Conservation (phyloP, 352 stramenopile species). For the Ophiocytium majus region DNA sequence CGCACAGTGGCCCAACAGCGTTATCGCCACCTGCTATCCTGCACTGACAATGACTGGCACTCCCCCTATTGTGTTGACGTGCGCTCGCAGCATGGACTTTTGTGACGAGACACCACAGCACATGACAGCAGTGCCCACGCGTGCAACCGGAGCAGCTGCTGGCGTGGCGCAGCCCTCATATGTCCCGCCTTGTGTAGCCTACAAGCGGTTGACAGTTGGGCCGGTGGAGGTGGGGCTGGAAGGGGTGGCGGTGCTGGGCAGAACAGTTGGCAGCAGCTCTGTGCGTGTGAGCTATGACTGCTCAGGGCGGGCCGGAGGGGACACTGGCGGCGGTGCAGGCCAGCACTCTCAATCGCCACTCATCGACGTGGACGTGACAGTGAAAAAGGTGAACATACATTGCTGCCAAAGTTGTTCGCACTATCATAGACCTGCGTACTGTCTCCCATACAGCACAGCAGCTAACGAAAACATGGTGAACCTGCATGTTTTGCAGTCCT, state of each 20-base stretch:
- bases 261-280: conserved; percentile 4
- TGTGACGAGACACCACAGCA: conserved; percentile 8
- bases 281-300: neutral
- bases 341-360: neutral
- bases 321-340: too few relatives aligned
- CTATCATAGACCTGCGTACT: too few relatives aligned
- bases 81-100: neutral
- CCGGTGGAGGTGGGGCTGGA: conserved; percentile 14
- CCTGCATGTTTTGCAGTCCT: too few relatives aligned
- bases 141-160: neutral
- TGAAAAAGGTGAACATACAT: neutral
- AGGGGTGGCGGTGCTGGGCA: neutral
- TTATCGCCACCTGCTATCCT: too few relatives aligned
- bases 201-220: conserved; percentile 17
- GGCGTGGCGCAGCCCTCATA: neutral
- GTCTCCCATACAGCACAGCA: too few relatives aligned
- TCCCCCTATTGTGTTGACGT: neutral
- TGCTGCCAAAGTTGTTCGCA: too few relatives aligned
- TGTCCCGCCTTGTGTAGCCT: neutral
- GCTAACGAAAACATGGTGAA: too few relatives aligned
- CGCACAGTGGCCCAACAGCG: too few relatives aligned
- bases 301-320: neutral
- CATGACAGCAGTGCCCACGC: neutral
- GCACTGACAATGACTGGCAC: too few relatives aligned
- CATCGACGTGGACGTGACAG: neutral